These are phyloP conservation scores for Coemansia sp. DNA, from an alignment of 192 early-diverging fungal genomes.

Conservation along the genomic window DNA sequence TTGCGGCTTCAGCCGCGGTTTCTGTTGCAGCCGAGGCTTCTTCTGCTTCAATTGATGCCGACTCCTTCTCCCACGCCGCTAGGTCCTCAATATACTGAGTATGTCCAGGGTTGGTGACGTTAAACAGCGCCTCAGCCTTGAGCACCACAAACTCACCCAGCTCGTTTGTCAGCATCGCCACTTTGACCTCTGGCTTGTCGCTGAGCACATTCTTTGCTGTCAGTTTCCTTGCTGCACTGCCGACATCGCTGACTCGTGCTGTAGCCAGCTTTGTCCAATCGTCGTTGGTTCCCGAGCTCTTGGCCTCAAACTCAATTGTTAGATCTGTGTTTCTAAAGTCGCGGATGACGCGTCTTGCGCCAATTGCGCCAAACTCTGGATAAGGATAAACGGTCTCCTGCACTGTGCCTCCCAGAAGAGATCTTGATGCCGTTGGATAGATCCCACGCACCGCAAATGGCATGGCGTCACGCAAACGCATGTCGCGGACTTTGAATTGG, in stretches of 20 bases:
- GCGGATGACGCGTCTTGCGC: constrained; percentile 82
- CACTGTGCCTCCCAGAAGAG: constrained; percentile 54
- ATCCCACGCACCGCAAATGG: constrained; percentile 47
- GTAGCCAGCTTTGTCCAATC: constrained; percentile 27
- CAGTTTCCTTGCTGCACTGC: constrained; percentile 66
- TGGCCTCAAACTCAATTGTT: constrained; percentile 74
- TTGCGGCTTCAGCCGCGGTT: constrained; percentile 50
- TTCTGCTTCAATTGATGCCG: constrained; percentile 38
- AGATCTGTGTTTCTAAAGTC: constrained; percentile 65
- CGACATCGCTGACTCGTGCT: constrained; percentile 69
- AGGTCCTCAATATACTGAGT: constrained; percentile 31
- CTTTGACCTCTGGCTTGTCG: constrained; percentile 79
- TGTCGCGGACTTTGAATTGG: constrained; percentile 83
- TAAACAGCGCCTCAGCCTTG: constrained; percentile 59
- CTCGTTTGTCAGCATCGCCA: constrained; percentile 76
- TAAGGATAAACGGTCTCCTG: constrained; percentile 28
- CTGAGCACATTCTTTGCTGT: constrained; percentile 55
- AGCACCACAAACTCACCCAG: constrained; percentile 67
- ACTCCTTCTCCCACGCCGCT: constrained; percentile 43
- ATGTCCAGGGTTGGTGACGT: constrained; percentile 51
- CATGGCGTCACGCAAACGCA: constrained; percentile 84
- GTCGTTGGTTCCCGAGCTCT: constrained; percentile 60
- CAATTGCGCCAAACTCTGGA: constrained; percentile 65
- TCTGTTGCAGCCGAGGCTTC: not conserved
- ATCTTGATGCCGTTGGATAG: constrained; percentile 61